Conservation (phyloP, 2,329 filamentous ascomycete genomes). For the Xylariaceae sp. region DNA sequence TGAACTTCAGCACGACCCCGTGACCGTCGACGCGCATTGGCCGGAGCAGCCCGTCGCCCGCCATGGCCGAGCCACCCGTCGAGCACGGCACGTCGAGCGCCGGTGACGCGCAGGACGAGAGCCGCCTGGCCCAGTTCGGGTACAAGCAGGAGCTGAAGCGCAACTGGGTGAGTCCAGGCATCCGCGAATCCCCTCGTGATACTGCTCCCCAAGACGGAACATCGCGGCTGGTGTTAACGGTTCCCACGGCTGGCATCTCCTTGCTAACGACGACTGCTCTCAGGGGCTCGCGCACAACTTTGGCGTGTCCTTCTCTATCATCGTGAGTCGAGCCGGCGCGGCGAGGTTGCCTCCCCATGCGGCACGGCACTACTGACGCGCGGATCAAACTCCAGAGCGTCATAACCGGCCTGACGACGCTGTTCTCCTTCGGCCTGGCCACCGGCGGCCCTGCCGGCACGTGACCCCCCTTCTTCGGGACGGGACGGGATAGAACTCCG, state of each 20-base stretch:
- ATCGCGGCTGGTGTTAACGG: constrained; percentile 26
- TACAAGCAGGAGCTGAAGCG: constrained; percentile 53
- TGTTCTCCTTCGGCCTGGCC: constrained; percentile 48
- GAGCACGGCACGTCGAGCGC: constrained; percentile 20
- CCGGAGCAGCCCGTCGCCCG: too few species aligned
- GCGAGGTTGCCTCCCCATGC: too few species aligned
- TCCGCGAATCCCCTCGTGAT: not conserved
- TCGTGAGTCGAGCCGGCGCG: too few species aligned
- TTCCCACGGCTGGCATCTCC: too few species aligned
- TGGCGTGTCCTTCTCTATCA: too few species aligned
- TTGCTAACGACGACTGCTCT: too few species aligned
- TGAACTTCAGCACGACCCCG: too few species aligned
- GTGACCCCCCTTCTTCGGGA: constrained; percentile 1
- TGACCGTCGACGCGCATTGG: too few species aligned
- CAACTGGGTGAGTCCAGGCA: constrained; percentile 34
- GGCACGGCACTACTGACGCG: too few species aligned
- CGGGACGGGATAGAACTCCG: not conserved
- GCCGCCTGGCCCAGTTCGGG: constrained; percentile 46
- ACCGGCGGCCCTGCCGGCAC: constrained; percentile 42
- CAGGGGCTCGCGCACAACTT: too few species aligned
- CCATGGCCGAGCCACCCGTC: constrained; percentile 9
- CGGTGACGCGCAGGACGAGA: constrained; percentile 35
- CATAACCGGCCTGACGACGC: too few species aligned
- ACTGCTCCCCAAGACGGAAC: not conserved
- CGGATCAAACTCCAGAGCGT: too few species aligned